Evolutionary conservation across 2,329 filamentous ascomycete genomes (phyloP).

Genomic region (Leptodontidium sp.): DNA sequence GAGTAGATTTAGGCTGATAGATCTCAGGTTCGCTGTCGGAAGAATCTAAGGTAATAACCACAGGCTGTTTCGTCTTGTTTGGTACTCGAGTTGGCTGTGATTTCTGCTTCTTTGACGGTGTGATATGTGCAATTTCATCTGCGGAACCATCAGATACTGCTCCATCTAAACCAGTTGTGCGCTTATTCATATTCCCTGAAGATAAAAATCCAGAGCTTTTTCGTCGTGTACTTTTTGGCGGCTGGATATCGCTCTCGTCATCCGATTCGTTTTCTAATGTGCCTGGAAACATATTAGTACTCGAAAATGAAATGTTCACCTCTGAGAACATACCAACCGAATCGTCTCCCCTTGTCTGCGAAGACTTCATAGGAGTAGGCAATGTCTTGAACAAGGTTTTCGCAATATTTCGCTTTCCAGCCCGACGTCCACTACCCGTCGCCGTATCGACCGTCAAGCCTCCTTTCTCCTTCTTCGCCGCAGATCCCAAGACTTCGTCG

Average conservation of each 20-base stretch:
- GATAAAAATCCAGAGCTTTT: constrained; percentile 9
- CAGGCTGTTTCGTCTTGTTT: constrained; percentile 4
- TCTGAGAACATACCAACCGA: constrained; percentile 2
- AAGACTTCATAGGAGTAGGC: constrained; percentile 39
- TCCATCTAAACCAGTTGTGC: background rate
- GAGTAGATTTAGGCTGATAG: background rate
- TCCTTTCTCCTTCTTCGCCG: constrained; percentile 21
- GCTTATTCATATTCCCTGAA: background rate
- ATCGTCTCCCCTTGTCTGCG: constrained; percentile 22
- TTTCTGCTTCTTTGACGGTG: constrained; percentile 28
- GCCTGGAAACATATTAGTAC: background rate
- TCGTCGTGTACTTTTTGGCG: background rate
- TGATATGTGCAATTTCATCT: constrained; percentile 19
- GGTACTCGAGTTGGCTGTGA: background rate
- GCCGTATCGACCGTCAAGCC: background rate
- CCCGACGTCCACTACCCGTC: background rate
- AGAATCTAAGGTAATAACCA: constrained; percentile 15
- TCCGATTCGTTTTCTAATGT: background rate
- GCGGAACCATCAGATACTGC: constrained; percentile 27
- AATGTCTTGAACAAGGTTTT: constrained; percentile 33
- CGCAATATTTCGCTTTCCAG: constrained; percentile 23
- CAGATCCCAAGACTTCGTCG: constrained; percentile 27
- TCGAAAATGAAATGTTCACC: background rate
- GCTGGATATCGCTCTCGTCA: background rate
- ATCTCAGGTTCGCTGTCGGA: constrained; percentile 15